Conservation (phyloP, 352 stramenopile species). For the Pythium grandisporangium region DNA sequence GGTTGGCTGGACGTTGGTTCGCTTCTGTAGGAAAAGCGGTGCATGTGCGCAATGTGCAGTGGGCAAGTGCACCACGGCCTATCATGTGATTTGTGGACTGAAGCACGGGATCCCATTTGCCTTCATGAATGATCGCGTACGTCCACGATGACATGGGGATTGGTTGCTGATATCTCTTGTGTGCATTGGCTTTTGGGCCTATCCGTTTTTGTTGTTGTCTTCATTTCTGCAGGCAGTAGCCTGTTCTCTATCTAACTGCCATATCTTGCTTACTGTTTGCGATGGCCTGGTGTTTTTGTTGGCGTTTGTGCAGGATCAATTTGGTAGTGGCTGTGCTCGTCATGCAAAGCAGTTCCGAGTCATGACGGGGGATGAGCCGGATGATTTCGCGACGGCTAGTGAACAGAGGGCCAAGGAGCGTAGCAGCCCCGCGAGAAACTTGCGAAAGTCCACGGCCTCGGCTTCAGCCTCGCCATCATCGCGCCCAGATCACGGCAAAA, state of each 20-base stretch:
- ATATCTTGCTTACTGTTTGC: no score
- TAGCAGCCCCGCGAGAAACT: no score
- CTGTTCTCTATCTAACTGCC: no score
- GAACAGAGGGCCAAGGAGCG: no score
- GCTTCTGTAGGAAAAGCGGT: constrained; percentile 36
- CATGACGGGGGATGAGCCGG: no score
- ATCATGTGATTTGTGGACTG: constrained; percentile 61
- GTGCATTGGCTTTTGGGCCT: no score
- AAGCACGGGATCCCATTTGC: constrained; percentile 48
- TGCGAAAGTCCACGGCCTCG: background rate
- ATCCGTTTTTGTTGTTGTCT: no score
- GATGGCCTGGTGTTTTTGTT: no score
- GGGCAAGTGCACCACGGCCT: constrained; percentile 63
- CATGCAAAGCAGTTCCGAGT: constrained; percentile 48
- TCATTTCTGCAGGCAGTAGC: no score
- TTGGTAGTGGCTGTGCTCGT: constrained; percentile 51
- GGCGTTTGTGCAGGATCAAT: constrained; percentile 36
- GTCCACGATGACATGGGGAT: background rate
- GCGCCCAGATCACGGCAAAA: no score
- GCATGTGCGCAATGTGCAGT: constrained; percentile 63
- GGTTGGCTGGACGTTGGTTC: constrained; percentile 2
- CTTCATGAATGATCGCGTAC: constrained; percentile 50
- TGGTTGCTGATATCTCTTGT: background rate
- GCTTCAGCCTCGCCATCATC: no score
- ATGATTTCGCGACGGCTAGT: no score